Base-by-base conservation (phyloP, 345 rosid genomes). In the Camelina sativa region DNA sequence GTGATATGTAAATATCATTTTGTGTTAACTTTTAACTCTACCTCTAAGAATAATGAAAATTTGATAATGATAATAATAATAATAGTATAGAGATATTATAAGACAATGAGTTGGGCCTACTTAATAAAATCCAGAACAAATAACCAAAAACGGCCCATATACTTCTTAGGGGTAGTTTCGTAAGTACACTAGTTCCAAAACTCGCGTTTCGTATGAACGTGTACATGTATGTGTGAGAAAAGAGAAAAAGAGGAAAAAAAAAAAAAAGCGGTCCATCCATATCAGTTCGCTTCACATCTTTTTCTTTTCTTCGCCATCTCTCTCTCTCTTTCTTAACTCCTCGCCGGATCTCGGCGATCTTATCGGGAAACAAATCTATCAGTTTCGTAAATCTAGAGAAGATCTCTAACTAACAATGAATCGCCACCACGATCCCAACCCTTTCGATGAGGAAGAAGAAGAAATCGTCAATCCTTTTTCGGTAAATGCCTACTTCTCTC, bases 381-480 rank as follows among this genome's bases (percentile, higher is more conserved):
- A 61, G 64, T 52, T 15, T 69, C 74, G 67, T 12, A 17, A 65
- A 65, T 76, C 82, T 17, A 63, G 87, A 28, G 30, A 28, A 13
- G 80, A 85, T 85, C 88, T 79, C 3, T 15, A 73, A 76, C 56
- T 2, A 23, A 61, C 48, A 7, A 94, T 91, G 98, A 87, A 88
- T 82, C 97, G 95, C 61, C 88, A 82, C 85, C 82, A 79, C 74
- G 98, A 94, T 68, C 97, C 97, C 38, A 94, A 91, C 56, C 97
- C 98, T 10, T 90, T 94, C 77, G 97, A 94, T 37, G 98, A 94
- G 68, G 82, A 79, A n/a, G 82, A 79, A 15, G 82, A 79, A 69
- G 81, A 94, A 67, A 87, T 85, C 78, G 92, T 91, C 85, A 91
- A 94, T 91, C 98, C 97, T 4, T 94, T 94, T 76, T 94, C 98